phyloP scores from a whole-genome alignment of 257 asterid species.

The Nicotiana otophora region DNA sequence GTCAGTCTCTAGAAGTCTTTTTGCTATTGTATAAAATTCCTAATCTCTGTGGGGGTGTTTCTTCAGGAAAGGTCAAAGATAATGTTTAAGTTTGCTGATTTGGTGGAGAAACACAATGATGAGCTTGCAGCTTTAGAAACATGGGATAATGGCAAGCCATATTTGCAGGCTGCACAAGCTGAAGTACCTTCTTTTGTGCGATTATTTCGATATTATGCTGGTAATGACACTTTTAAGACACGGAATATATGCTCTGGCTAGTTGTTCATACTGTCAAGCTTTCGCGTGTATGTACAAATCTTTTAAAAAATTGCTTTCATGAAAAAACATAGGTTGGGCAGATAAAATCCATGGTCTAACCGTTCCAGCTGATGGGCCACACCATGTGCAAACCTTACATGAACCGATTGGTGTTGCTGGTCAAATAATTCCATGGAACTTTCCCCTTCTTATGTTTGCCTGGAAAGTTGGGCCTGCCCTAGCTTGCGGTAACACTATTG shows the following conservation, averaged over 20 bases:
- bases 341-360: slow-evolving; percentile 76
- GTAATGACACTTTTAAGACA: slow-evolving; percentile 20
- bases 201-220: slow-evolving; percentile 62
- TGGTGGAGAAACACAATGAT: slow-evolving; percentile 50
- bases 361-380: slow-evolving; percentile 65
- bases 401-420: slow-evolving; percentile 93
- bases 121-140: slow-evolving; percentile 76
- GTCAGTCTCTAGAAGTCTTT: background rate
- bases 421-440: slow-evolving; percentile 84
- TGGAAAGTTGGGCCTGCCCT: slow-evolving; percentile 82
- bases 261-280: background rate
- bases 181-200: slow-evolving; percentile 57
- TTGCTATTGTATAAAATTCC: background rate
- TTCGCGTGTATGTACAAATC: background rate
- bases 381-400: slow-evolving; percentile 58
- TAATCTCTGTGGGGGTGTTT: slow-evolving; percentile 4
- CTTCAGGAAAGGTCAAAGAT: slow-evolving; percentile 58
- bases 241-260: background rate
- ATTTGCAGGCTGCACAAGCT: slow-evolving; percentile 48
- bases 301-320: background rate
- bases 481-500: slow-evolving; percentile 65
- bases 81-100: slow-evolving; percentile 57
- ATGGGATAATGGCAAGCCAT: slow-evolving; percentile 77
- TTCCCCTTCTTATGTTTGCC: slow-evolving; percentile 75
- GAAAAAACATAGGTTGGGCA: slow-evolving; percentile 52